phyloP scores from a whole-genome alignment of 148 eudicot genomes.

The Polygonum maritimum region DNA sequence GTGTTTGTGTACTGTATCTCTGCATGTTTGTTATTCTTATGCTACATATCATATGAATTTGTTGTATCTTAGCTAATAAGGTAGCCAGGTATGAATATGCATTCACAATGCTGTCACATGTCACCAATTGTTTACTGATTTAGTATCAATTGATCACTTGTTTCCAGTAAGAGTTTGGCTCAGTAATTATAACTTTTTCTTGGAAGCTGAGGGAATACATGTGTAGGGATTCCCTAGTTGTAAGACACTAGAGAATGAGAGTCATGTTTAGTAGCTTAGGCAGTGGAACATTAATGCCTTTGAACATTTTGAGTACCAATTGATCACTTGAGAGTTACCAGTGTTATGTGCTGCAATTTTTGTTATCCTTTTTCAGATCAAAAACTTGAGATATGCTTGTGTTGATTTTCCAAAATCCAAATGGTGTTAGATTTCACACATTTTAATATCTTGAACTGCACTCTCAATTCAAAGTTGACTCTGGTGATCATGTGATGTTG shows the following conservation, averaged over 20 bases:
- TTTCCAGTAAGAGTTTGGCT: too few species aligned
- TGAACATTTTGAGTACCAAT: not conserved
- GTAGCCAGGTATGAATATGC: too few species aligned
- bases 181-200: not conserved
- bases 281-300: not conserved
- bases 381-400: not conserved
- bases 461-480: not conserved
- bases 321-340: too few species aligned
- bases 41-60: too few species aligned
- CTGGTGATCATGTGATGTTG: not conserved
- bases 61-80: too few species aligned
- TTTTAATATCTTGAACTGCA: not conserved
- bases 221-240: not conserved
- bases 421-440: not conserved
- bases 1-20: too few species aligned
- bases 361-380: too few species aligned
- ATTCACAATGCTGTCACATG: too few species aligned
- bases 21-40: too few species aligned
- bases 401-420: not conserved
- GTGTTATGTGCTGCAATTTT: too few species aligned
- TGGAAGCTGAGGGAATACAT: not conserved
- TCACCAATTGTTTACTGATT: too few species aligned
- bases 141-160: too few species aligned
- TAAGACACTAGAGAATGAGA: not conserved
- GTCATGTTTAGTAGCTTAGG: not conserved